These are phyloP conservation scores for Balakata baccata DNA, from an alignment of 345 rosid genomes.

Conservation along the genomic window DNA sequence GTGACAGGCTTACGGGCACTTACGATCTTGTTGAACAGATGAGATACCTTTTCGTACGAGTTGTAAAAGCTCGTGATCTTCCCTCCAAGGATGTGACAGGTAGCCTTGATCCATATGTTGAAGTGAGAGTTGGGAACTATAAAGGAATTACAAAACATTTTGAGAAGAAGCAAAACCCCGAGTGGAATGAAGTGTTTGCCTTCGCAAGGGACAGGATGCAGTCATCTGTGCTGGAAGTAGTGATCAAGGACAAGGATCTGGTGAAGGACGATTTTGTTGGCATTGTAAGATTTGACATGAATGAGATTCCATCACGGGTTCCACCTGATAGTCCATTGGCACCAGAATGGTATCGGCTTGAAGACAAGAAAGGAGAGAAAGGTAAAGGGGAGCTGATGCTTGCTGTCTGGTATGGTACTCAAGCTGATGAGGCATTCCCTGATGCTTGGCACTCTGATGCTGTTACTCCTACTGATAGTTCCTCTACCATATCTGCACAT, in stretches of 20 bases:
- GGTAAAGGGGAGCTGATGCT: constrained; percentile 28
- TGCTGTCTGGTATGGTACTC: constrained; percentile 36
- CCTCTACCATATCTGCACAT: constrained; percentile 14
- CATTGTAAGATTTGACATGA: constrained; percentile 26
- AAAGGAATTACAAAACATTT: constrained; percentile 30
- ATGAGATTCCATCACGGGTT: constrained; percentile 29
- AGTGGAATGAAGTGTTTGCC: constrained; percentile 36
- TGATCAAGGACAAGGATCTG: constrained; percentile 30
- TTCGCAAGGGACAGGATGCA: constrained; percentile 31
- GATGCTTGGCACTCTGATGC: constrained; percentile 36
- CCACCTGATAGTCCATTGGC: constrained; percentile 38
- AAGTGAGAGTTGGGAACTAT: constrained; percentile 33
- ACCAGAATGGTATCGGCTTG: constrained; percentile 34
- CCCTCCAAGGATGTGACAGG: constrained; percentile 29
- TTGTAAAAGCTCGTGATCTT: constrained; percentile 32
- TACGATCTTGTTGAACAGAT: constrained; percentile 37
- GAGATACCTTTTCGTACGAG: constrained; percentile 27
- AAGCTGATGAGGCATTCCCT: constrained; percentile 36
- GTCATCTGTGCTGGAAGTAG: constrained; percentile 30
- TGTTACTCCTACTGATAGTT: constrained; percentile 19
- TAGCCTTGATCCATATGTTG: constrained; percentile 35
- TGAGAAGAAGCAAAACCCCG: constrained; percentile 27
- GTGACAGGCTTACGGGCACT: constrained; percentile 25
- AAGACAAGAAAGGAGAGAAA: constrained; percentile 32
- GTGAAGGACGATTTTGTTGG: constrained; percentile 32